These are phyloP conservation scores for Pezicula carpinea DNA, from an alignment of 2,329 filamentous ascomycete species.

Conservation along the genomic window DNA sequence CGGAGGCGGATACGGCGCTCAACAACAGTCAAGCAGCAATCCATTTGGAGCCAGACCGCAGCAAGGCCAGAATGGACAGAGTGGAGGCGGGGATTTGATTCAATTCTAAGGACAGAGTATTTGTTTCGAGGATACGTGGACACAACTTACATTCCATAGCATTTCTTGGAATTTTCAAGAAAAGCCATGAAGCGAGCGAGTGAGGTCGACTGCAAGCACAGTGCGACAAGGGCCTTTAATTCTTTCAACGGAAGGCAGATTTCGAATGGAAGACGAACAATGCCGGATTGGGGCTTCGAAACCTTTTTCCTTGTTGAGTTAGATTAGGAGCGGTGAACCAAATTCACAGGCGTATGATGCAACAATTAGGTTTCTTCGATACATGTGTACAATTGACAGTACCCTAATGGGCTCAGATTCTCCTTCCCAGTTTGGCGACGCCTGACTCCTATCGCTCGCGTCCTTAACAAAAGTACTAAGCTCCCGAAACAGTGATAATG, in stretches of 20 bases:
- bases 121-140: background rate
- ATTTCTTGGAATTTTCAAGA: background rate
- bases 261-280: conserved; percentile 7
- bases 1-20: conserved; percentile 34
- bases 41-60: conserved; percentile 49
- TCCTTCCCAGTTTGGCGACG: too few species aligned
- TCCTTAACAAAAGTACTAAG: too few species aligned
- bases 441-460: too few species aligned
- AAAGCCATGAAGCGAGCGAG: too few species aligned
- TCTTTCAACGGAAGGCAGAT: background rate
- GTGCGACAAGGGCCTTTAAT: background rate
- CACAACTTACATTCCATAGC: conserved; percentile 9
- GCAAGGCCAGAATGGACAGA: conserved; percentile 38
- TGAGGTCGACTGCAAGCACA: background rate
- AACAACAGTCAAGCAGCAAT: conserved; percentile 35
- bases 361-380: background rate
- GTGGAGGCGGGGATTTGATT: conserved; percentile 24
- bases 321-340: conserved; percentile 18
- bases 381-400: too few species aligned
- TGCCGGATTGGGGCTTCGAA: conserved; percentile 11
- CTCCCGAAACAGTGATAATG: too few species aligned
- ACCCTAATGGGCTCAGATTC: too few species aligned
- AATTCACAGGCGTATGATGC: conserved; percentile 13
- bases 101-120: conserved; percentile 21
- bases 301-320: conserved; percentile 12